These are phyloP conservation scores for Epichloe coenophiala DNA, from an alignment of 2,329 filamentous ascomycete genomes.

Conservation along the genomic window DNA sequence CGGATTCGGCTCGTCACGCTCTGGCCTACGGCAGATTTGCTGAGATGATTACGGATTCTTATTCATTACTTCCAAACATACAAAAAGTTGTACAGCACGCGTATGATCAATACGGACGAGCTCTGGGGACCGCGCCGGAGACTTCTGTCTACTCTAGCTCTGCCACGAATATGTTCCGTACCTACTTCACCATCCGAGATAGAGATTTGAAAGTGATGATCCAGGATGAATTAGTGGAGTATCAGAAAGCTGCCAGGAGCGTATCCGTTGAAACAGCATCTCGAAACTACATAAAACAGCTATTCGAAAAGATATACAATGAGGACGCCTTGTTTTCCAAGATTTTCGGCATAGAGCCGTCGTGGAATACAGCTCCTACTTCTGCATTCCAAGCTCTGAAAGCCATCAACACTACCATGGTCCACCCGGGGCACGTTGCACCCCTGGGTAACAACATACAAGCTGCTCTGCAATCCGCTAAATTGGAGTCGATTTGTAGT, in stretches of 20 bases:
- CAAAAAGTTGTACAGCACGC: slow-evolving; percentile 37
- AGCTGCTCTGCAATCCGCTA: slow-evolving; percentile 30
- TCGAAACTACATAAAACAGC: slow-evolving; percentile 46
- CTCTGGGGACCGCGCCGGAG: slow-evolving; percentile 27
- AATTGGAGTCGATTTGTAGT: slow-evolving; percentile 38
- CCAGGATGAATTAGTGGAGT: slow-evolving; percentile 41
- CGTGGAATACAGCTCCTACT: slow-evolving; percentile 33
- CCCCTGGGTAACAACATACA: slow-evolving; percentile 38
- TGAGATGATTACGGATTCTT: slow-evolving; percentile 43
- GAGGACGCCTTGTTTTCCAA: slow-evolving; percentile 39
- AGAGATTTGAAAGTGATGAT: slow-evolving; percentile 37
- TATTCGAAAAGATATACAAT: slow-evolving; percentile 42
- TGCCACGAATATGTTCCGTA: slow-evolving; percentile 38
- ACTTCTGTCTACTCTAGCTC: slow-evolving; percentile 41
- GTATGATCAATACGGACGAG: slow-evolving; percentile 38
- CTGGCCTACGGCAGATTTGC: slow-evolving; percentile 47
- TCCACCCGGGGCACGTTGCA: slow-evolving; percentile 39
- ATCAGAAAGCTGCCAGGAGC: slow-evolving; percentile 36
- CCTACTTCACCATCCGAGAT: slow-evolving; percentile 39
- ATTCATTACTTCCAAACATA: slow-evolving; percentile 41
- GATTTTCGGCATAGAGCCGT: slow-evolving; percentile 42
- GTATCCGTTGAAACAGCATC: slow-evolving; percentile 39
- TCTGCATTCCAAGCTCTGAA: slow-evolving; percentile 40
- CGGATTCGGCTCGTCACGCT: slow-evolving; percentile 45
- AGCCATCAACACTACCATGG: slow-evolving; percentile 33